Percentiles rank a stretch among this genome's conserved stretches.
Evolutionary conservation across 2,329 filamentous ascomycete species (phyloP).

Genomic region (Curvularia eragrostidis): DNA sequence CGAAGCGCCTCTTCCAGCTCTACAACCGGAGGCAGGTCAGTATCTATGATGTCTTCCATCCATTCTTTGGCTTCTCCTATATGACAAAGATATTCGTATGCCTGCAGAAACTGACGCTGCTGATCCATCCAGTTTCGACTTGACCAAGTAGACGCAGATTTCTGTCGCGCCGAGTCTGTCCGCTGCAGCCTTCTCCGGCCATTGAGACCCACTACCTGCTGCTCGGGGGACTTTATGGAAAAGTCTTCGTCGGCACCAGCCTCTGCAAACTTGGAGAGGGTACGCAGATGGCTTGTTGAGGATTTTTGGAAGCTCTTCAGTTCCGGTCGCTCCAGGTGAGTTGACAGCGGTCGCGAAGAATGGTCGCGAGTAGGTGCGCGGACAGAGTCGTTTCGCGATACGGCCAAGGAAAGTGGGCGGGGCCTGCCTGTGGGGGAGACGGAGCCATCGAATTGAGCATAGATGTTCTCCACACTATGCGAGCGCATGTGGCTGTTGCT

Average conservation of each 20-base stretch:
- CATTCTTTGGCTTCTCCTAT: conserved; percentile 99
- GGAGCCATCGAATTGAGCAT: conserved; percentile 56
- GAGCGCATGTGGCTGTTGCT: conserved; percentile 40
- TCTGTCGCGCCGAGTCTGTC: conserved; percentile 63
- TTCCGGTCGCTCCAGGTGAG: conserved; percentile 59
- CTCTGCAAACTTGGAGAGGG: conserved; percentile 82
- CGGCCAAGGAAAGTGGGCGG: conserved; percentile 51
- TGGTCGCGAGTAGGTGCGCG: conserved; percentile 47
- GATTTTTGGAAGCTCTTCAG: conserved; percentile 84
- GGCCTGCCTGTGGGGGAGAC: conserved; percentile 52
- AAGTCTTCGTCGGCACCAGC: conserved; percentile 80
- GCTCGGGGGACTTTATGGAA: conserved; percentile 74
- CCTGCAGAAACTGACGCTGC: conserved; percentile 92
- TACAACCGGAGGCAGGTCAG: conserved; percentile 87
- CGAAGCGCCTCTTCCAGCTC: conserved; percentile 90
- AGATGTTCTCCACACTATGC: conserved; percentile 52
- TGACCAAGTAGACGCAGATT: conserved; percentile 68
- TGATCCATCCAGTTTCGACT: conserved; percentile 98
- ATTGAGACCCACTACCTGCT: conserved; percentile 87
- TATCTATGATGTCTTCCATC: conserved; percentile 91
- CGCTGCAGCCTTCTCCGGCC: conserved; percentile 84
- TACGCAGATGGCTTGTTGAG: conserved; percentile 86
- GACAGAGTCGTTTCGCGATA: conserved; percentile 49
- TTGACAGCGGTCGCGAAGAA: conserved; percentile 38
- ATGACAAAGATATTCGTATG: conserved; percentile 98